Evolutionary conservation across 352 stramenopile genomes (phyloP).

Genomic region (Halophytophthora polymorphica): DNA sequence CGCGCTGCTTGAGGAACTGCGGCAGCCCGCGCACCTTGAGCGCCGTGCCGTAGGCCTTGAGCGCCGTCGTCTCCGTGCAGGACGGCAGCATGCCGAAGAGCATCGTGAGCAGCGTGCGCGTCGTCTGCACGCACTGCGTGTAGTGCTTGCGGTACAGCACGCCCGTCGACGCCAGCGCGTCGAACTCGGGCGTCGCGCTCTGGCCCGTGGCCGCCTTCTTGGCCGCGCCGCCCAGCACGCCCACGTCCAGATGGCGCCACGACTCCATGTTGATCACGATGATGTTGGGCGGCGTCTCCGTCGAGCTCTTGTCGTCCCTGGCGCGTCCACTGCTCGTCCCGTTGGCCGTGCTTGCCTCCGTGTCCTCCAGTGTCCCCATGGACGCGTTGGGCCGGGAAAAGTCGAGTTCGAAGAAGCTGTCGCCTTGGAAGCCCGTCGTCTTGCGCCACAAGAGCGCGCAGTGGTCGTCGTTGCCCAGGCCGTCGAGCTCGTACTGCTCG

Average conservation of each 20-base stretch:
- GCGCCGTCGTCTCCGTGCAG: constrained; percentile 58
- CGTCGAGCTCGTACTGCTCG: constrained; percentile 41
- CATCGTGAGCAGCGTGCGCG: constrained; percentile 63
- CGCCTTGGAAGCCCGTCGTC: constrained; percentile 50
- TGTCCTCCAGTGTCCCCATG: constrained; percentile 7
- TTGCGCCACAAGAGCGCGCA: constrained; percentile 67
- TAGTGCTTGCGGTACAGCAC: constrained; percentile 72
- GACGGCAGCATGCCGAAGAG: constrained; percentile 71
- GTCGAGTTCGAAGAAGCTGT: constrained; percentile 45
- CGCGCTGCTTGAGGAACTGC: constrained; percentile 63
- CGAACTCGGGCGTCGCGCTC: constrained; percentile 57
- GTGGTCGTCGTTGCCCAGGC: constrained; percentile 56
- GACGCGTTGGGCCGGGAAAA: constrained; percentile 17
- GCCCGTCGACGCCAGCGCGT: constrained; percentile 46
- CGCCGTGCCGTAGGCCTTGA: constrained; percentile 56
- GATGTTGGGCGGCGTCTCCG: constrained; percentile 44
- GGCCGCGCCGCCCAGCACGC: constrained; percentile 49
- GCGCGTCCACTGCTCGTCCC: not conserved
- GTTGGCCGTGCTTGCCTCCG: constrained; percentile 4
- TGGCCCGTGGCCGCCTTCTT: constrained; percentile 47
- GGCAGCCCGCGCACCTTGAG: constrained; percentile 50
- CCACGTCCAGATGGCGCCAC: constrained; percentile 62
- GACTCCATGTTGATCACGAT: constrained; percentile 78
- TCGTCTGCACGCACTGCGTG: constrained; percentile 64
- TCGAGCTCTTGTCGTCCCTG: constrained; percentile 7